These are phyloP conservation scores for Leccinum longicurvipes DNA, from an alignment of 768 basidiomycete species.

Conservation along the genomic window DNA sequence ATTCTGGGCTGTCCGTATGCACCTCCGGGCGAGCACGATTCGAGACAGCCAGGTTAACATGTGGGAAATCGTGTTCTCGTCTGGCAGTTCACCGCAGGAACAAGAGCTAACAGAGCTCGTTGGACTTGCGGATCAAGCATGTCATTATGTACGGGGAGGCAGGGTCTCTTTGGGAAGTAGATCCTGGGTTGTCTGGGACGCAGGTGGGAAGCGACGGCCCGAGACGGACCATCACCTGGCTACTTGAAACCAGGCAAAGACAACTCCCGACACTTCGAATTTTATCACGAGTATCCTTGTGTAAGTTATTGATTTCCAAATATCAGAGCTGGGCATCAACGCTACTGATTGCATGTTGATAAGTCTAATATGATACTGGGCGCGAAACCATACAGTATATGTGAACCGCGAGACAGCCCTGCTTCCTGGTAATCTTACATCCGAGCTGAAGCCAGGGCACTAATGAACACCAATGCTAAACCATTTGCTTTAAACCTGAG, in stretches of 20 bases:
- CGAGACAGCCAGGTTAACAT: not conserved
- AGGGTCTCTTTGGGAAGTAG: slow-evolving; percentile 7
- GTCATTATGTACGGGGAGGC: not conserved
- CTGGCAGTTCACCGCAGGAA: slow-evolving; percentile 12
- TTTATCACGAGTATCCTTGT: too few species aligned
- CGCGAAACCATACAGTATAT: slow-evolving; percentile 9
- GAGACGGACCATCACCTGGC: not conserved
- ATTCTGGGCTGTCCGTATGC: slow-evolving; percentile 22
- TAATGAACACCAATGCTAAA: not conserved
- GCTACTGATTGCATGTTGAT: not conserved
- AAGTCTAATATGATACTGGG: slow-evolving; percentile 11
- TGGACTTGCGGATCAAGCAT: slow-evolving; percentile 1
- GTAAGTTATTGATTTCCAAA: too few species aligned
- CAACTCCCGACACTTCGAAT: too few species aligned
- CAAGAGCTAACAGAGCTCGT: slow-evolving; percentile 12
- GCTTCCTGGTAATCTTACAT: slow-evolving; percentile 17
- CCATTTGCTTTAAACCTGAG: slow-evolving; percentile 12
- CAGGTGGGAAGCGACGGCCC: not conserved
- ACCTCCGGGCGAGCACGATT: not conserved
- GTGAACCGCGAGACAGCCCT: not conserved
- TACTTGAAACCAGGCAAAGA: not conserved
- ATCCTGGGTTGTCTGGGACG: slow-evolving; percentile 24
- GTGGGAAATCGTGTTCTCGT: slow-evolving; percentile 17
- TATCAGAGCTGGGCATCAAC: not conserved
- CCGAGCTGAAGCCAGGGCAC: not conserved